Evolutionary conservation across 768 basidiomycete genomes (phyloP).

Genomic region (Gloeostereum incarnatum): DNA sequence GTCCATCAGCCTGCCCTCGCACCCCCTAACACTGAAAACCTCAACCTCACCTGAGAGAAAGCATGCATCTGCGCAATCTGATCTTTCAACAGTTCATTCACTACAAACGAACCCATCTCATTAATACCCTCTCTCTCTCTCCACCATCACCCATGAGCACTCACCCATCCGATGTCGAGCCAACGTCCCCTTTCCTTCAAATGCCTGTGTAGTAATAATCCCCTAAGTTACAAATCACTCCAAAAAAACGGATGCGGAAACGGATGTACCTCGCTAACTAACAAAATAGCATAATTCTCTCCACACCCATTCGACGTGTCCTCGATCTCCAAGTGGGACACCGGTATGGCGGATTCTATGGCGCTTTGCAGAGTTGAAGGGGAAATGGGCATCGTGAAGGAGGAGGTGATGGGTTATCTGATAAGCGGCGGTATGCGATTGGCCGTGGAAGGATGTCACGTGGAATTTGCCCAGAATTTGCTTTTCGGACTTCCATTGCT

Average conservation of each 20-base stretch:
- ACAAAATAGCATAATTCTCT: slow-evolving; percentile 61
- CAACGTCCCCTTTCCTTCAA: slow-evolving; percentile 77
- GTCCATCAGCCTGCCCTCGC: no score
- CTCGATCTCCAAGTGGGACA: slow-evolving; percentile 61
- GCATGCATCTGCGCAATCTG: slow-evolving; percentile 80
- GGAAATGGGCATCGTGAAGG: no score
- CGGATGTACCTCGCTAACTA: slow-evolving; percentile 63
- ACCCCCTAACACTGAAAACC: background rate
- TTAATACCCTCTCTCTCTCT: no score
- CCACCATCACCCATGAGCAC: no score
- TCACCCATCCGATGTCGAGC: slow-evolving; percentile 62
- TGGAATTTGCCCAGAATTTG: no score
- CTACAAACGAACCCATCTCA: slow-evolving; percentile 23
- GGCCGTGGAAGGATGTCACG: no score
- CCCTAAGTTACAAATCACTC: no score
- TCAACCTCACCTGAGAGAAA: slow-evolving; percentile 65
- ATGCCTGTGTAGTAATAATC: slow-evolving; percentile 40
- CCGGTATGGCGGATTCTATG: no score
- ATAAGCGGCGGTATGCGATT: no score
- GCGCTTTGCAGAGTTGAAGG: no score
- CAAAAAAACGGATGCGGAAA: background rate
- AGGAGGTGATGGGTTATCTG: no score
- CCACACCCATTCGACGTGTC: slow-evolving; percentile 80
- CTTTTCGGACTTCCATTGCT: no score
- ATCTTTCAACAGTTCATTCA: slow-evolving; percentile 67